Conservation (phyloP, 306 rosid genomes). For the Sophora flavescens region DNA sequence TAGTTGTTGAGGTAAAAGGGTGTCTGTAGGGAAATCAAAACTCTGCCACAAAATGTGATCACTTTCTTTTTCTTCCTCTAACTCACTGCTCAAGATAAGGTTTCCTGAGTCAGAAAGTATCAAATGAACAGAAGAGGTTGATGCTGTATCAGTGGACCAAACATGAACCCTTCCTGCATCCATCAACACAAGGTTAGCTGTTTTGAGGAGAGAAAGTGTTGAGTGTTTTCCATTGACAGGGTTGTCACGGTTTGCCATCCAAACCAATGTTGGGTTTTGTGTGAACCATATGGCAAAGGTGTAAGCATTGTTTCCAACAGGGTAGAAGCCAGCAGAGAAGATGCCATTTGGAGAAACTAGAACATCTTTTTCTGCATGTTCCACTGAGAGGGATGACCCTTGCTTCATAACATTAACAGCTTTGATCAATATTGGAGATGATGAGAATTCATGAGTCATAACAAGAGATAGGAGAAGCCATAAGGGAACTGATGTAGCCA, state of each 20-base stretch:
- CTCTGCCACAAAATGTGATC: conserved; percentile 55
- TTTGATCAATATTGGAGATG: neutral
- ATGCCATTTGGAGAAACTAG: conserved; percentile 48
- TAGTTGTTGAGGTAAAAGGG: conserved; percentile 59
- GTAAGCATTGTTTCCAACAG: conserved; percentile 61
- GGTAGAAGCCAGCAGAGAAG: conserved; percentile 60
- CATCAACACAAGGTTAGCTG: conserved; percentile 50
- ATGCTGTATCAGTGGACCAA: conserved; percentile 59
- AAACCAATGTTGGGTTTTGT: conserved; percentile 47
- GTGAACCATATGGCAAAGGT: conserved; percentile 68
- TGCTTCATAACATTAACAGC: conserved; percentile 23
- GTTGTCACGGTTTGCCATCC: conserved; percentile 62
- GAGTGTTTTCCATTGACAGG: conserved; percentile 62
- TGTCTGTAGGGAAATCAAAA: conserved; percentile 61
- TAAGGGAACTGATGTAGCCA: neutral
- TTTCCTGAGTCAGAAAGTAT: conserved; percentile 51
- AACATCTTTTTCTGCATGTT: conserved; percentile 43
- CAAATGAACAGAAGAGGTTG: conserved; percentile 21
- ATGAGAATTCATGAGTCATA: neutral
- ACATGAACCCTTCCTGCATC: conserved; percentile 47
- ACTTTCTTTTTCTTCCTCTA: neutral
- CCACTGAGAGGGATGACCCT: conserved; percentile 56
- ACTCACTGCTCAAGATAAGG: conserved; percentile 39
- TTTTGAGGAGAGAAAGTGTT: conserved; percentile 50
- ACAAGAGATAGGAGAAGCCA: neutral